Conservation (phyloP, 1,284 basidiomycete genomes). For the Pyrrhoderma lamaoense region DNA sequence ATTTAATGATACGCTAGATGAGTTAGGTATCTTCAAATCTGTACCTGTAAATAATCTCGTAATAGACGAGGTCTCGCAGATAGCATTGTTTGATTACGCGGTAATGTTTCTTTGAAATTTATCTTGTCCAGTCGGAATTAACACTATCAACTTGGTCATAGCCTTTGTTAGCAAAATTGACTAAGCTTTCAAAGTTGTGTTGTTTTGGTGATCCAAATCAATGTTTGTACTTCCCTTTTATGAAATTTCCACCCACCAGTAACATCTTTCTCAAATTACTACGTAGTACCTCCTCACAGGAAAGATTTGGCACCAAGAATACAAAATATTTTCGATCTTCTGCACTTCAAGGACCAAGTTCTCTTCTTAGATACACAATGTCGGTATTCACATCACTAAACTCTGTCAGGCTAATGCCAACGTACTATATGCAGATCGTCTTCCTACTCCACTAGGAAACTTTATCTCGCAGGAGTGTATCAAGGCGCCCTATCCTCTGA, state of each 20-base stretch:
- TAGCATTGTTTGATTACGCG: constrained; percentile 38
- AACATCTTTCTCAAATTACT: neutral
- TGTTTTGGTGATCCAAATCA: constrained; percentile 44
- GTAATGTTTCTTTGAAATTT: constrained; percentile 26
- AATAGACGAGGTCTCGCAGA: constrained; percentile 44
- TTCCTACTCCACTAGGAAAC: constrained; percentile 39
- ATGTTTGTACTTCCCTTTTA: constrained; percentile 25
- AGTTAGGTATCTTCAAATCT: constrained; percentile 27
- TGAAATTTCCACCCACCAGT: neutral
- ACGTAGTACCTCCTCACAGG: constrained; percentile 34
- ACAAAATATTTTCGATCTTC: constrained; percentile 40
- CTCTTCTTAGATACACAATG: constrained; percentile 41
- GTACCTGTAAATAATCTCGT: constrained; percentile 35
- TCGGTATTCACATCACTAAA: constrained; percentile 20
- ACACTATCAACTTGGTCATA: constrained; percentile 16
- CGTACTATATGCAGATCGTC: constrained; percentile 33
- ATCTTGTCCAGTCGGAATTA: constrained; percentile 13
- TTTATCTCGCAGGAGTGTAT: constrained; percentile 42
- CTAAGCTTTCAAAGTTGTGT: constrained; percentile 30
- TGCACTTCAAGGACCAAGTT: constrained; percentile 30
- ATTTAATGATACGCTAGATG: constrained; percentile 32
- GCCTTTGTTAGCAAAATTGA: constrained; percentile 32
- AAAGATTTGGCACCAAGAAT: constrained; percentile 33
- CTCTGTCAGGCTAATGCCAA: neutral
- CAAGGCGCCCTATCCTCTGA: constrained; percentile 30